Percentiles rank a stretch among this genome's conserved stretches.
Evolutionary conservation across 306 rosid species (phyloP).

Genomic region (Citrullus amarus): DNA sequence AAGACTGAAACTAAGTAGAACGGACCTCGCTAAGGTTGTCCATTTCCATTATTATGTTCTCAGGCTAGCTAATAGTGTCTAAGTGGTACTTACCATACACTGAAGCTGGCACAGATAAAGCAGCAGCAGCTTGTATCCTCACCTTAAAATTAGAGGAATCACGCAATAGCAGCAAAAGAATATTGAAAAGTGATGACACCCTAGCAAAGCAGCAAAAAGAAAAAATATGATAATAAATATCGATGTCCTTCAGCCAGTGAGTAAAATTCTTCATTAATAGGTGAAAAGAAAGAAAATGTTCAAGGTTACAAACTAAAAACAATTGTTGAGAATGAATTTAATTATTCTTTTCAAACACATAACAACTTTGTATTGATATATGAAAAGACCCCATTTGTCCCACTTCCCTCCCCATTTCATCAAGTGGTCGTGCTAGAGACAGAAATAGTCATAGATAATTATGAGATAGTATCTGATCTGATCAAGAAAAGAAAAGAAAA

Average conservation of each 20-base stretch:
- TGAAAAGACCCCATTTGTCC: no score
- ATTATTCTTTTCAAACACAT: no score
- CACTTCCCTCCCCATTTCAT: no score
- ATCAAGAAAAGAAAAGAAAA: no score
- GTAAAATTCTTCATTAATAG: not conserved
- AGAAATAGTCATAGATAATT: no score
- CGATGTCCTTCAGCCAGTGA: not conserved
- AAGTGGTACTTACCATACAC: slow-evolving; percentile 36
- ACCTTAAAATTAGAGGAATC: slow-evolving; percentile 82
- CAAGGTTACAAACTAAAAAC: not conserved
- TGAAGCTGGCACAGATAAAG: slow-evolving; percentile 77
- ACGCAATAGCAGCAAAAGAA: slow-evolving; percentile 69
- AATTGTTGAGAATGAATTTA: not conserved
- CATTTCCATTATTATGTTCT: not conserved
- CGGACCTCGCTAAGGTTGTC: not conserved
- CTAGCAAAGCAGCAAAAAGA: slow-evolving; percentile 23
- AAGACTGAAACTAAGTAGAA: not conserved
- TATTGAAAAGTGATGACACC: slow-evolving; percentile 70
- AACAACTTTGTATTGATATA: no score
- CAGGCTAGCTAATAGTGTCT: not conserved
- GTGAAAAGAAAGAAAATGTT: not conserved
- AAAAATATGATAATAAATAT: not conserved
- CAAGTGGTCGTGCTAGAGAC: no score
- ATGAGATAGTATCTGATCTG: no score
- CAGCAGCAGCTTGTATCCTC: slow-evolving; percentile 95